Evolutionary conservation across 1,284 basidiomycete genomes (phyloP), one percentile per base, ranked within the genome.

Genomic region (Cutaneotrichosporon sp.): DNA sequence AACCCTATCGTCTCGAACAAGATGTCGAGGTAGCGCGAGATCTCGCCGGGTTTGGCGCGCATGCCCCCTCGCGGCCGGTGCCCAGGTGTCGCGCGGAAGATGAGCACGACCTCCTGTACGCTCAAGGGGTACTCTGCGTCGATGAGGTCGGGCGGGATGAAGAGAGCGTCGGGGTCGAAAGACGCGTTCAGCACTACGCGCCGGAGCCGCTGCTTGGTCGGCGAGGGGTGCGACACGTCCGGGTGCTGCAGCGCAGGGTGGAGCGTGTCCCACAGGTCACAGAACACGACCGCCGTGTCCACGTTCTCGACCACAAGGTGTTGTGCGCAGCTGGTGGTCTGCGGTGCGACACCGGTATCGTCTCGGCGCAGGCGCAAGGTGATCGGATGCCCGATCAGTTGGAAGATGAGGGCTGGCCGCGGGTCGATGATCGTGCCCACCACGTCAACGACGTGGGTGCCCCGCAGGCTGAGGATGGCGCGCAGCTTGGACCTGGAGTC

Each of bases 351-450:
- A 7, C 47, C 47, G 18, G 25, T 50, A 20, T 31, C 25, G 27
- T 50, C 47, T 10, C 47, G 27, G 4, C 47, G 47, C 5, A 50
- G 16, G 13, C 47, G 47, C 7, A 50, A 16, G 8, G 27, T 31
- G 18, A 50, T 50, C 1, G 47, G 47, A 4, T 31, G 47, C 9
- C 47, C 27, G 18, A 50, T 50, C 2, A 50, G 27, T 14, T 50
- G 14, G 25, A 50, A 29, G 18, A 50, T 31, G 27, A 50, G 18
- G 5, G 47, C 25, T 31, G 47, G 47, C 18, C 47, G 47, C 4
- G 47, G 47, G 47, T 50, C 47, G 25, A 50, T 50, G 27, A 50
- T 50, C 7, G 47, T 27, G 25, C 47, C 47, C 11, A 50, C 25
- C 7, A 50, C 25, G 16, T 50, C 47, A 27, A 50, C 16, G 27